Evolutionary conservation across 2,329 filamentous ascomycete genomes (phyloP).

Genomic region (Sporothrix schenckii): DNA sequence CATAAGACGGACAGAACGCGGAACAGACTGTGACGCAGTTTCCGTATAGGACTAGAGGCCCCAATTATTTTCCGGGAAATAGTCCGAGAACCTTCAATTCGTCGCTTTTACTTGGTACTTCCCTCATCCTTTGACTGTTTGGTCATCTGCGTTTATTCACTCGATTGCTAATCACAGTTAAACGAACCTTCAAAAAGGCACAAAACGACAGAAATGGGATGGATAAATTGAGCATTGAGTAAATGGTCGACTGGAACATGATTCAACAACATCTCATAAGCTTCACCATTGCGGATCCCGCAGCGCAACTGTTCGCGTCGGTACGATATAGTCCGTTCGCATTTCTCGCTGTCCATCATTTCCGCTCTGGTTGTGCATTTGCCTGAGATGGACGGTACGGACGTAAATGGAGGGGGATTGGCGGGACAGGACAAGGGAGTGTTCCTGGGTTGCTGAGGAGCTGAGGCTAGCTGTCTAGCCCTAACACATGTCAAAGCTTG

Average conservation of each 20-base stretch:
- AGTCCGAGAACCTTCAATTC: neutral
- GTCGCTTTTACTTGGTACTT: neutral
- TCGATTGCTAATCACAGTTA: too few species aligned
- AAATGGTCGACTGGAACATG: neutral
- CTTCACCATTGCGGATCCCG: neutral
- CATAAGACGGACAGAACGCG: too few species aligned
- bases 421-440: neutral
- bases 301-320: neutral
- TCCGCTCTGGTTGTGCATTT: conserved; percentile 3
- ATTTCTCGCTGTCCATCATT: neutral
- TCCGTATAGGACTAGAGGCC: neutral
- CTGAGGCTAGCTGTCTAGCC: neutral
- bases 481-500: too few species aligned
- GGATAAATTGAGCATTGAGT: neutral
- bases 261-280: neutral
- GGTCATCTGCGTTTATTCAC: neutral
- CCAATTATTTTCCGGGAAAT: conserved; percentile 14
- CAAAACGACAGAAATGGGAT: too few species aligned
- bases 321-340: conserved; percentile 22
- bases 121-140: neutral
- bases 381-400: neutral
- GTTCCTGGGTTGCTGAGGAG: neutral
- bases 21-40: neutral
- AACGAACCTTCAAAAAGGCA: too few species aligned
- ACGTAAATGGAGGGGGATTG: neutral